phyloP scores from a whole-genome alignment of 805 yeast species.

The Wickerhamomyces chaumierensis region DNA sequence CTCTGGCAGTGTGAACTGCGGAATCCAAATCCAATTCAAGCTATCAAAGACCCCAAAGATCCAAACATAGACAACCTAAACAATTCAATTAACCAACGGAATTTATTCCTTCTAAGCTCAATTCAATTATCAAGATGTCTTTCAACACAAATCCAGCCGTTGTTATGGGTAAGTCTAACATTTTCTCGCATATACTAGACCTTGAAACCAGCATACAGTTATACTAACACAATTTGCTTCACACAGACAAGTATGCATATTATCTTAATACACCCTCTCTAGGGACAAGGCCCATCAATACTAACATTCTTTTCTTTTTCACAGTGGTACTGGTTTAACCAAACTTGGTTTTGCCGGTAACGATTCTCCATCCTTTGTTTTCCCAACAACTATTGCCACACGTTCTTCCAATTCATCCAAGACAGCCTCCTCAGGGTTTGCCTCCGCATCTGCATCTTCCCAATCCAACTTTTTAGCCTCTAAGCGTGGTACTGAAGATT shows the following conservation, averaged over 20 bases:
- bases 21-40: too few species aligned
- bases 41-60: too few species aligned
- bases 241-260: conserved; percentile 14
- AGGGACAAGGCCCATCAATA: conserved; percentile 2
- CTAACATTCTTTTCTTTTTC: conserved; percentile 7
- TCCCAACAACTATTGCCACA: conserved; percentile 91
- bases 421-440: conserved; percentile 31
- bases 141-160: conserved; percentile 66
- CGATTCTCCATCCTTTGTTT: conserved; percentile 93
- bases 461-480: conserved; percentile 16
- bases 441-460: conserved; percentile 9
- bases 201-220: too few species aligned
- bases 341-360: conserved; percentile 98
- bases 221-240: conserved; percentile 8
- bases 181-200: too few species aligned
- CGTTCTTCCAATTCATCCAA: conserved; percentile 35
- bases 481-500: conserved; percentile 85
- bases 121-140: conserved; percentile 11
- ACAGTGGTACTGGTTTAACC: conserved; percentile 95
- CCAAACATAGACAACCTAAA: too few species aligned
- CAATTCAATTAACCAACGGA: too few species aligned
- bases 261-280: not conserved
- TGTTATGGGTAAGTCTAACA: conserved; percentile 74
- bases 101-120: too few species aligned
- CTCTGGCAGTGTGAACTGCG: too few species aligned